A percentile compares a stretch with the other conserved stretches of the same genome.
Evolutionary conservation across 2,329 filamentous ascomycete species (phyloP).

Genomic region (Polytolypa hystricis): DNA sequence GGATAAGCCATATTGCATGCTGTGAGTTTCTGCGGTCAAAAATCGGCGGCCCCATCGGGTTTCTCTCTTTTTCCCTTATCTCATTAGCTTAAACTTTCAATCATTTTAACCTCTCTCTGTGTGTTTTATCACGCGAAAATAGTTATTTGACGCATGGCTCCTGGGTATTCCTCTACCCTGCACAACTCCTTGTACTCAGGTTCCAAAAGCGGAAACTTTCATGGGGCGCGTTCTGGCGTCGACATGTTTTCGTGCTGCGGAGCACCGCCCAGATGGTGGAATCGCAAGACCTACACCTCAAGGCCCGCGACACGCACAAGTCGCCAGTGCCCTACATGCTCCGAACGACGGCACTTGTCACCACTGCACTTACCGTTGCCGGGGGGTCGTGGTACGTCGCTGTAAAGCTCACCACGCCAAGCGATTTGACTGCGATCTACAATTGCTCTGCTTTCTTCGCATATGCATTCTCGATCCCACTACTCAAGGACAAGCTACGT

Average conservation of each 20-base stretch:
- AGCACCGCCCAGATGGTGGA: constrained; percentile 77
- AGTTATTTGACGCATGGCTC: constrained; percentile 86
- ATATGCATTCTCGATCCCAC: constrained; percentile 87
- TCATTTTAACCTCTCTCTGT: constrained; percentile 6
- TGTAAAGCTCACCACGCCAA: constrained; percentile 83
- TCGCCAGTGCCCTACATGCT: constrained; percentile 62
- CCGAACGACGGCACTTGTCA: constrained; percentile 69
- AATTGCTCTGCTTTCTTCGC: constrained; percentile 99
- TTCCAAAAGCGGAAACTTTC: constrained; percentile 66
- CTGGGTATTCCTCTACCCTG: constrained; percentile 81
- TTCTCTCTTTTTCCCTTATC: neutral
- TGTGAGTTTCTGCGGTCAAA: constrained; percentile 60
- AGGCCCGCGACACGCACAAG: constrained; percentile 25
- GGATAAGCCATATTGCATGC: constrained; percentile 99
- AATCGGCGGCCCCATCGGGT: neutral
- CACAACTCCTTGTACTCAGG: constrained; percentile 68
- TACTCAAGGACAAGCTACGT: constrained; percentile 74
- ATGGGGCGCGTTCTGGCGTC: constrained; percentile 77
- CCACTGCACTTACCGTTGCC: constrained; percentile 75
- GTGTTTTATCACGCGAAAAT: no score
- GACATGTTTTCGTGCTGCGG: constrained; percentile 52
- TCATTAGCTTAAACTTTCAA: constrained; percentile 2
- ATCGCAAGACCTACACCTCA: constrained; percentile 59
- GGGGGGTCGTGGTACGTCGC: constrained; percentile 94
- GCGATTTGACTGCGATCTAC: constrained; percentile 94